Evolutionary conservation across 768 basidiomycete genomes (phyloP).

Genomic region (Amanita pseudoporphyria): DNA sequence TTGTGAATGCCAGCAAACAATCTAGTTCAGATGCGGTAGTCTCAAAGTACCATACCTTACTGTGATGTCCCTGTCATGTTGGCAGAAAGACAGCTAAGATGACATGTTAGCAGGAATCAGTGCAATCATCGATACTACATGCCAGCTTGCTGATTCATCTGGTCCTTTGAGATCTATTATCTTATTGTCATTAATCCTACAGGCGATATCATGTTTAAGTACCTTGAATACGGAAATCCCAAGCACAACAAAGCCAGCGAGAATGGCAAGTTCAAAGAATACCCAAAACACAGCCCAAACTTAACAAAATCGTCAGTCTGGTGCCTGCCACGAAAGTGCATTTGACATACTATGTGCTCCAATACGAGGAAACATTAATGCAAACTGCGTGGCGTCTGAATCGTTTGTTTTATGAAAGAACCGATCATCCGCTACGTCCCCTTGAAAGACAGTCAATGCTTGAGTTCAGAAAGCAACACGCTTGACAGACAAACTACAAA

Average conservation of each 20-base stretch:
- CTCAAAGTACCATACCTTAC: background rate
- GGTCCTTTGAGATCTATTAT: slow-evolving; percentile 20
- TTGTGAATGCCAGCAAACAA: background rate
- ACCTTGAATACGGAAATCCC: slow-evolving; percentile 84
- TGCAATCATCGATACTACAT: slow-evolving; percentile 7
- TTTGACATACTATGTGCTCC: slow-evolving; percentile 55
- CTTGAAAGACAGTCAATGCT: slow-evolving; percentile 26
- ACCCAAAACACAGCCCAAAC: slow-evolving; percentile 89
- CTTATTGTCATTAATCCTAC: background rate
- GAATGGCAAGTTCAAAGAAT: slow-evolving; percentile 60
- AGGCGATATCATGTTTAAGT: slow-evolving; percentile 7
- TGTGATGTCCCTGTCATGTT: background rate
- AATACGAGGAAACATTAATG: slow-evolving; percentile 60
- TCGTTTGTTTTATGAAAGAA: slow-evolving; percentile 94
- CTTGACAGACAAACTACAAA: slow-evolving; percentile 73
- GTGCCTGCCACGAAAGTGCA: background rate
- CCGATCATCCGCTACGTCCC: slow-evolving; percentile 91
- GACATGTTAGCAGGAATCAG: background rate
- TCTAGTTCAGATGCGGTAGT: background rate
- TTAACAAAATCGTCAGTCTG: slow-evolving; percentile 18
- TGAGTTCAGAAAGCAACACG: background rate
- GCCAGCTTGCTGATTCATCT: slow-evolving; percentile 74
- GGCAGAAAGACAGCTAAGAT: slow-evolving; percentile 9
- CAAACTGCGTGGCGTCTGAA: slow-evolving; percentile 87
- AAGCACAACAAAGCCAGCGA: slow-evolving; percentile 71